Conservation (phyloP, 352 stramenopile species). For the Pythium rishiriense region DNA sequence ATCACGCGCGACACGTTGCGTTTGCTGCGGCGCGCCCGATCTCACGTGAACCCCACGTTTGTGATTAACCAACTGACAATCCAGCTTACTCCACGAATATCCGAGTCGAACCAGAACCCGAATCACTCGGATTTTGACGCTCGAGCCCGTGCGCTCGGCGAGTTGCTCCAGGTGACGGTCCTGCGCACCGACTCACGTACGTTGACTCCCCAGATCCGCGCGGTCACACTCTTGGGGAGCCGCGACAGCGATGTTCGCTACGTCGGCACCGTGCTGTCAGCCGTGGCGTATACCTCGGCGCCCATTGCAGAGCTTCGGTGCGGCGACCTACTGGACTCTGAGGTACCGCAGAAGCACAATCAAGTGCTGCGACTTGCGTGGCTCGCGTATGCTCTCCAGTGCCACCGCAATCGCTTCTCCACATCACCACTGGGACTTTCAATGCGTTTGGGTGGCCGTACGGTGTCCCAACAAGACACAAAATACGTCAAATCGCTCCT, state of each 20-base stretch:
- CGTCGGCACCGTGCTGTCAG: not conserved
- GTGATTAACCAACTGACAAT: not conserved
- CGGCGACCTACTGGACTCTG: not conserved
- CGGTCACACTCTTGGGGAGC: not conserved
- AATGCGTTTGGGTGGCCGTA: not conserved
- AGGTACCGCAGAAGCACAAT: not conserved
- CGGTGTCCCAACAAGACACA: not conserved
- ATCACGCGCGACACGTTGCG: not conserved
- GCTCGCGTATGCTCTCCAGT: not conserved
- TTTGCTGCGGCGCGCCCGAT: not conserved
- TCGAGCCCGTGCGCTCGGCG: not conserved
- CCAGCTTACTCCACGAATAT: not conserved
- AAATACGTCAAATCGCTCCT: not conserved
- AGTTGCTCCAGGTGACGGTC: not conserved
- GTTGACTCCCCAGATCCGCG: not conserved
- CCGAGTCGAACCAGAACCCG: not conserved
- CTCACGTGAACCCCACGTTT: not conserved
- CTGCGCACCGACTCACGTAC: not conserved
- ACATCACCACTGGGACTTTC: not conserved
- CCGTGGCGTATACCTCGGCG: not conserved
- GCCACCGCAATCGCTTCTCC: not conserved
- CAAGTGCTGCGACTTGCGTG: not conserved
- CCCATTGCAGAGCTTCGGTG: not conserved
- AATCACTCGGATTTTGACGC: not conserved
- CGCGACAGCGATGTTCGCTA: not conserved